Conservation (phyloP, 2,329 filamentous ascomycete species). For the Thielaviopsis populi region DNA sequence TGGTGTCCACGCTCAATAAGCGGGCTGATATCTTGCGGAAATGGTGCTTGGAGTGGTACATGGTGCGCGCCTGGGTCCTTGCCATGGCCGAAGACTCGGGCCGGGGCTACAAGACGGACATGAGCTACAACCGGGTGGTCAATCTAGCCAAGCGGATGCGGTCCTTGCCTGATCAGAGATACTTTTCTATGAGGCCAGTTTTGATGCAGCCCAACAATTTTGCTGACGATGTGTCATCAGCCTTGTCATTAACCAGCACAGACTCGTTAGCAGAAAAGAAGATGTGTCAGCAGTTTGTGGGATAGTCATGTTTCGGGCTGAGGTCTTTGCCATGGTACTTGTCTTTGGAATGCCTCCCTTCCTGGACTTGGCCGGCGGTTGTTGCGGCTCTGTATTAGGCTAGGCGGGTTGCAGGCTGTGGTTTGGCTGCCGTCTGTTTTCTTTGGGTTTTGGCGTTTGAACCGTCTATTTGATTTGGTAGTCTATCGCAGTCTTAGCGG, state of each 20-base stretch:
- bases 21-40: constrained; percentile 5
- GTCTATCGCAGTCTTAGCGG: not conserved
- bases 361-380: not conserved
- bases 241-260: constrained; percentile 8
- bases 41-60: constrained; percentile 11
- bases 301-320: not conserved
- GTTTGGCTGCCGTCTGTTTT: not conserved
- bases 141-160: constrained; percentile 12
- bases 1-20: constrained; percentile 9
- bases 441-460: not conserved
- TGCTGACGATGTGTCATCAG: constrained; percentile 13
- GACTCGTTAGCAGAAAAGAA: constrained; percentile 3
- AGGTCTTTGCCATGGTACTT: not conserved
- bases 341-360: not conserved
- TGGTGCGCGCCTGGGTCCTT: constrained; percentile 12
- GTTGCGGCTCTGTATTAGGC: not conserved
- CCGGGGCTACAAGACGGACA: constrained; percentile 8
- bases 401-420: not conserved
- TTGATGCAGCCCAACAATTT: constrained; percentile 7
- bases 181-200: constrained; percentile 12
- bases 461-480: not conserved
- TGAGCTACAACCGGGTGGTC: constrained; percentile 14
- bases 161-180: constrained; percentile 11
- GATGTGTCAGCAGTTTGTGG: not conserved
- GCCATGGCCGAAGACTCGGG: constrained; percentile 10